Evolutionary conservation across 495 filamentous ascomycete genomes (phyloP).

Genomic region (Penicillium paxilli): DNA sequence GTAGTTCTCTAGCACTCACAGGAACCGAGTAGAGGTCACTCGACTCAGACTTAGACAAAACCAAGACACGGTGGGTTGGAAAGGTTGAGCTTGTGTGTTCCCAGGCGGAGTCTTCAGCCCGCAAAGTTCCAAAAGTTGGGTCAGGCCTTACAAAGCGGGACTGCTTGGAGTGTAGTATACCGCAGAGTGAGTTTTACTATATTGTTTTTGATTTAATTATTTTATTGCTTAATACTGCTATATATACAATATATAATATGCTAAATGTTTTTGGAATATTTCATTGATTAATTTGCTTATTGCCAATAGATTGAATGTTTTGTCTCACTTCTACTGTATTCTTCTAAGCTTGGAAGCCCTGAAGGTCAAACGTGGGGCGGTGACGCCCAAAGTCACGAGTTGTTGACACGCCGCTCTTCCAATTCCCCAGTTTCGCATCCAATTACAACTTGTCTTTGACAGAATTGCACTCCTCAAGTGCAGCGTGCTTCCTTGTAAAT

Average conservation of each 20-base stretch:
- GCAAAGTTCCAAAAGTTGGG: conserved; percentile 14
- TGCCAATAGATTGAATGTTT: background rate
- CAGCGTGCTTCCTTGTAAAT: background rate
- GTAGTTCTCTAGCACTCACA: conserved; percentile 28
- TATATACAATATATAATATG: too few species aligned
- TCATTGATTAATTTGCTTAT: background rate
- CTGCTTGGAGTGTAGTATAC: too few species aligned
- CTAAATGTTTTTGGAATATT: background rate
- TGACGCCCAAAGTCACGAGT: conserved; percentile 32
- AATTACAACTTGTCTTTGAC: too few species aligned
- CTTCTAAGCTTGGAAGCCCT: too few species aligned
- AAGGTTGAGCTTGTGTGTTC: conserved; percentile 13
- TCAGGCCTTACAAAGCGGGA: conserved; percentile 33
- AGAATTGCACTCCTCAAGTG: too few species aligned
- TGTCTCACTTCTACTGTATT: background rate
- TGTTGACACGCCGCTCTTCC: conserved; percentile 24
- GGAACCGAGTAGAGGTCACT: conserved; percentile 27
- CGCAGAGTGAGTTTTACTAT: too few species aligned
- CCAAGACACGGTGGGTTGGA: conserved; percentile 35
- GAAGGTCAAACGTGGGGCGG: conserved; percentile 19
- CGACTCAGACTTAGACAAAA: conserved; percentile 30
- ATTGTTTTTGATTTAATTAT: too few species aligned
- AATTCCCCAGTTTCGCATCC: too few species aligned
- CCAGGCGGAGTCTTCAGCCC: conserved; percentile 22
- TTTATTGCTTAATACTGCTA: too few species aligned